Evolutionary conservation across 345 rosid genomes (phyloP), one percentile per base, ranked within the genome.

Genomic region (Raphanus sativus): DNA sequence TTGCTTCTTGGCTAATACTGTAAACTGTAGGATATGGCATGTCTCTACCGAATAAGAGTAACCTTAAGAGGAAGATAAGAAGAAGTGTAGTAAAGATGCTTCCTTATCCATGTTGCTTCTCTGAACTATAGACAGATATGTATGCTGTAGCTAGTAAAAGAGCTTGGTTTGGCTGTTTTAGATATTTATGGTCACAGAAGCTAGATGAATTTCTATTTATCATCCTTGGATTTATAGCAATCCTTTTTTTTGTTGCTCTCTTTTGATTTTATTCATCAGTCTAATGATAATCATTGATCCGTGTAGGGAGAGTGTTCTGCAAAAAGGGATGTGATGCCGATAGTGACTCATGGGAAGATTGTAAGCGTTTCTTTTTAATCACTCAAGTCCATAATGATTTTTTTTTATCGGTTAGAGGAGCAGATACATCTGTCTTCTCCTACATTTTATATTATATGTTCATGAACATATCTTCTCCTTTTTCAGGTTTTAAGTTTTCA

Each of bases 231-330:
- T 26, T 26, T 8, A 34, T 73, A 26, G 11, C 15, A 52, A 61
- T 36, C 10, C 0, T 4, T 26, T 50, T 9, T 9, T 32, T 38
- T 3, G 45, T 38, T 38, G n/a, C 15, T 38, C 11, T 48, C 55
- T 48, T 48, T 48, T 4, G n/a, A 2, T 52, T 33, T 28, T 0
- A 33, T 6, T 32, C 74, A 54, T 61, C 61, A 38, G 62, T 55
- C 34, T 79, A 38, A 63, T 62, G 52, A 62, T 28, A 17, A 8
- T 12, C 30, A 3, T 60, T 24, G 17, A 62, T 68, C 24, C 61
- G 59, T 84, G 76, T 82, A 95, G 99, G 99, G 99, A 89, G 99
- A 82, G 96, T 95, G 17, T 95, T 95, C 77, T 95, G 99, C 92
- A 95, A 95, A 78, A 95, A 95, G 79, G 99, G 93, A 4, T 95